These are phyloP conservation scores for Coleophoma crateriformis DNA, from an alignment of 2,329 filamentous ascomycete genomes.

Conservation along the genomic window DNA sequence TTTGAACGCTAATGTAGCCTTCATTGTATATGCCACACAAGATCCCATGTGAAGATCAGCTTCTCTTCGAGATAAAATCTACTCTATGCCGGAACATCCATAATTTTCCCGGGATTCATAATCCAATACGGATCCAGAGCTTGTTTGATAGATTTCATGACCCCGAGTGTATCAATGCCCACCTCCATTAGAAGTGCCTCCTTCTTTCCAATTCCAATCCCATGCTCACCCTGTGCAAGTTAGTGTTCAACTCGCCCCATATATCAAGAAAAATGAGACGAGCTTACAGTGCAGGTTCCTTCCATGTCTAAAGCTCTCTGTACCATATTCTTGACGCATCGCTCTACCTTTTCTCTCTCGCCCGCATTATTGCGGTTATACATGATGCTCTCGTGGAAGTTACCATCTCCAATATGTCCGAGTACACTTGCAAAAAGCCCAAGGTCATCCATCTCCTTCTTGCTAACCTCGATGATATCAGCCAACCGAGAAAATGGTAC, in stretches of 20 bases:
- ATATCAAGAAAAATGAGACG: slow-evolving; percentile 3
- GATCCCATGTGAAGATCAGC: neutral
- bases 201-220: slow-evolving; percentile 83
- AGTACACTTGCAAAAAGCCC: slow-evolving; percentile 83
- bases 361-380: slow-evolving; percentile 67
- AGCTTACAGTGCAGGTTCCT: slow-evolving; percentile 68
- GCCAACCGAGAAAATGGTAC: slow-evolving; percentile 72
- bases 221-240: slow-evolving; percentile 63
- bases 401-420: slow-evolving; percentile 88
- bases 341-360: slow-evolving; percentile 71
- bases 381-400: slow-evolving; percentile 91
- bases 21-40: too few relatives aligned
- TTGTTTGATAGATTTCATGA: slow-evolving; percentile 82
- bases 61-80: neutral
- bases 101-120: slow-evolving; percentile 89
- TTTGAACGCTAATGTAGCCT: too few relatives aligned
- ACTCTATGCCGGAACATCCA: slow-evolving; percentile 50
- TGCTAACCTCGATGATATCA: slow-evolving; percentile 75
- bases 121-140: slow-evolving; percentile 82
- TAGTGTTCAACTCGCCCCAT: neutral
- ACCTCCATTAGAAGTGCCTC: slow-evolving; percentile 73
- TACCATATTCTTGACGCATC: slow-evolving; percentile 85
- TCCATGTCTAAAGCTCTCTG: slow-evolving; percentile 90
- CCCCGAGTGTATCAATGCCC: slow-evolving; percentile 70
- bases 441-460: slow-evolving; percentile 81